Evolutionary conservation across 805 yeast genomes (phyloP), one percentile per base, ranked within the genome.

Genomic region (Candida qinlingensis): DNA sequence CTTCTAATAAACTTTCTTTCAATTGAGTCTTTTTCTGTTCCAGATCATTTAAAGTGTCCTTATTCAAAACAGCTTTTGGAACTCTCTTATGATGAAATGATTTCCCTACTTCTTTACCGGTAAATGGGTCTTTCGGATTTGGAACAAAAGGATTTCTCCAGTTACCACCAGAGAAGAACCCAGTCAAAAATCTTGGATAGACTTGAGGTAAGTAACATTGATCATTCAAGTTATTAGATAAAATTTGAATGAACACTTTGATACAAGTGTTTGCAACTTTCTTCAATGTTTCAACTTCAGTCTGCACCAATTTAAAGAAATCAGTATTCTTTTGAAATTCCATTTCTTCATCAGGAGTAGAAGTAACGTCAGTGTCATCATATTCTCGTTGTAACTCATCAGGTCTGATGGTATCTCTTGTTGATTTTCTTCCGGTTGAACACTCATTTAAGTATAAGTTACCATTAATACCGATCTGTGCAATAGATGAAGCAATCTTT

Each of bases 81-180:
- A 70, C 44, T 46, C 53, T 52, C 41, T 56, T 55, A 11, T 55
- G 57, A 35, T 58, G 55, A 4, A 56, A 38, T 3, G 61, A 51
- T 37, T 49, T 55, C 11, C 41, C 47, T 47, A 57, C 57, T 55
- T 42, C 71, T 58, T 40, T 60, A 4, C 56, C 56, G 11, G 56
- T 50, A 46, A 57, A 58, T n/a, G 63, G 65, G 37, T 59, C 61
- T 34, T 51, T 51, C 27, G 63, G 61, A 39, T 64, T 63, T n/a
- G 72, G 62, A 54, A 79, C 77, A 54, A 83, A 83, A 28, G 87
- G 87, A 57, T 84, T 85, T 42, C 79, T 76, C 84, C 90, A 85
- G 51, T 83, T 81, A n/a, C 91, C 92, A 13, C 90, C 92, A 55
- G 81, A 81, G 61, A 81, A 85, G 47, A 77, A 79, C 30, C 81